Conservation (phyloP, 83 land plant genomes). For the Diphasiastrum complanatum region DNA sequence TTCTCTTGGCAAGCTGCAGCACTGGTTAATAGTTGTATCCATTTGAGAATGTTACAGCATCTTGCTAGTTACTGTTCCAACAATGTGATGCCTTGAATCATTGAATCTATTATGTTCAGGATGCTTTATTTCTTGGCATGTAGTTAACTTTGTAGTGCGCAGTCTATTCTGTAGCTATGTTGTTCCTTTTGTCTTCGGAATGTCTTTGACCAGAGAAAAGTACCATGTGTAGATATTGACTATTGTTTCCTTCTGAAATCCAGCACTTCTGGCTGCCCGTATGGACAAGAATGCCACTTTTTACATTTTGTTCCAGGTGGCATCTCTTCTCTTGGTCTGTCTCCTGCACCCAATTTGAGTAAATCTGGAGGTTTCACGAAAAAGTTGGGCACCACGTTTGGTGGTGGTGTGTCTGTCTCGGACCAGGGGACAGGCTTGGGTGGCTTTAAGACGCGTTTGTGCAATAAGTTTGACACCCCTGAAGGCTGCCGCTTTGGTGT, state of each 20-base stretch:
- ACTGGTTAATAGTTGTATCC: too few relatives aligned
- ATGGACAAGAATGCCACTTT: constrained; percentile 62
- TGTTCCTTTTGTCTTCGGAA: too few relatives aligned
- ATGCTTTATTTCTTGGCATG: too few relatives aligned
- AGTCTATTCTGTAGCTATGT: too few relatives aligned
- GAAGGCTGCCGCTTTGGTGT: constrained; percentile 79
- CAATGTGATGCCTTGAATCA: too few relatives aligned
- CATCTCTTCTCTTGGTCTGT: constrained; percentile 23
- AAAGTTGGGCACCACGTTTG: not conserved
- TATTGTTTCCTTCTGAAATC: not conserved
- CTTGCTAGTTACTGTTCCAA: too few relatives aligned
- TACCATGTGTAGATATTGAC: too few relatives aligned
- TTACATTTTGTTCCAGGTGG: constrained; percentile 55
- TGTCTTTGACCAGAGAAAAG: too few relatives aligned
- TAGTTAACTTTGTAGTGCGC: too few relatives aligned
- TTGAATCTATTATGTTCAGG: too few relatives aligned
- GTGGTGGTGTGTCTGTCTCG: constrained; percentile 1
- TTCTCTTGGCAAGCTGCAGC: too few relatives aligned
- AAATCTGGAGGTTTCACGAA: constrained; percentile 18
- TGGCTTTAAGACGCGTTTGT: constrained; percentile 48
- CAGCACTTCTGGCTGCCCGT: constrained; percentile 64
- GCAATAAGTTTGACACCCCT: constrained; percentile 51
- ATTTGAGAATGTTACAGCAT: too few relatives aligned
- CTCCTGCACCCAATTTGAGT: constrained; percentile 19
- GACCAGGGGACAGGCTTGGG: constrained; percentile 33